Base-by-base conservation (phyloP, 2,329 filamentous ascomycete genomes). In the Colletotrichum sp. region DNA sequence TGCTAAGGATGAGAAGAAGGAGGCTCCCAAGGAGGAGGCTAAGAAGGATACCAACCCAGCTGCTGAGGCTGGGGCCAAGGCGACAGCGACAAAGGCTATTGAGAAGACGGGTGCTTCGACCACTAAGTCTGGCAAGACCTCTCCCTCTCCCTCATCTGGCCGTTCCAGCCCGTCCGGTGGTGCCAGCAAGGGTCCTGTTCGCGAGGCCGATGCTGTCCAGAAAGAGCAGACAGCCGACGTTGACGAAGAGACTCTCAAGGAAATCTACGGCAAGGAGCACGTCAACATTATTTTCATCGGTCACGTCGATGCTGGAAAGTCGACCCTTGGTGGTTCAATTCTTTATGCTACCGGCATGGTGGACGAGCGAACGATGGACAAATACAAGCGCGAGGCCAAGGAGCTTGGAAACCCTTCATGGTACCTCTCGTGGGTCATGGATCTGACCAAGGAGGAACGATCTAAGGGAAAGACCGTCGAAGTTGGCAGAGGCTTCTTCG, bases 351-450 rank as follows among this genome's bases (percentile, higher is more conserved):
- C 96, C 7, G 97, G 97, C 77, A 99, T 99, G 97, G 97, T 99
- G n/a, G 98, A 99, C 82, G 96, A 99, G 87, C 93, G 97, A 84
- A 99, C 97, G 44, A 92, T 99, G 90, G 97, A 99, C 70, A 99
- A 99, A 87, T 98, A 98, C 90, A 98, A 96, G 91, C 93, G 92
- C 80, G 98, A 99, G 82, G 96, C 97, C 67, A 99, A 98, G 89
- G 97, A 99, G 13, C 91, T 97, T 79, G 97, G 97, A 69, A 95
- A 96, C 88, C 97, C 99, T 88, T 98, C 96, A 5, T 99, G 97
- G 97, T 99, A 99, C 85, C 91, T 99, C 26, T 99, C 97, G 59
- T 99, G 98, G 97, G 98, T 96, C 77, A 91, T 99, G 81, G 97
- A 99, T 90, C 86, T 99, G 85, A 99, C 96, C 80, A 98, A 96